Evolutionary conservation across 306 rosid genomes (phyloP), one percentile per base, ranked within the genome.

Genomic region (Argentina anserina): DNA sequence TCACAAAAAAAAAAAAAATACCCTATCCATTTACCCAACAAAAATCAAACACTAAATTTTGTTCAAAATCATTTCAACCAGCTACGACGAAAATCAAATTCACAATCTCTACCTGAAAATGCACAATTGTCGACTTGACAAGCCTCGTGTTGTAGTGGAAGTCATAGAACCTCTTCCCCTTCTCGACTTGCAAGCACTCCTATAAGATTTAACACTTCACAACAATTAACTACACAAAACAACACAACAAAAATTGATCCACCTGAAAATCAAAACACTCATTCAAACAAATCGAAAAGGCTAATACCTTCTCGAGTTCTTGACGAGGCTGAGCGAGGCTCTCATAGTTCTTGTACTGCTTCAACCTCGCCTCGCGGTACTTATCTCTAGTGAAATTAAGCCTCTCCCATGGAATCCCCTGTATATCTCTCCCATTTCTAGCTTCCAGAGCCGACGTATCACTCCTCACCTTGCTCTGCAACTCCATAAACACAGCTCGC

Each of bases 321-420:
- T 72, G 82, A 33, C 79, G 90, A 53, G 97, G 84, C 58, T 49
- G 84, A 10, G 89, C 76, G 68, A 89, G 90, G 47, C 67, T 83
- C 84, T 90, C 92, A 50, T 87, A 93, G 85, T 93, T 93, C 79
- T 82, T 90, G 77, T 90, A 93, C 72, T 87, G 96, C 82, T 80
- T 86, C 89, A 93, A 78, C 25, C 96, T 87, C 39, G 85, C 86
- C 70, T 87, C 87, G 10, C 98, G 97, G 76, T 90, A 93, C 37
- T 84, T 33, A 40, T 90, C 90, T 75, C 96, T 90, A 23, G 85
- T 83, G 52, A 83, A 86, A 68, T 81, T 86, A 15, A 93, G 95
- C 88, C 86, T 90, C 84, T 93, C 92, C 98, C 98, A 93, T 1
- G 93, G 96, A 68, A 93, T 90, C 53, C 98, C 98, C 66, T 93